Percentiles rank a stretch among this genome's conserved stretches.
phyloP scores from a whole-genome alignment of 225 moss, liverwort and hornwort genomes.

The Physcomitrellopsis africana region DNA sequence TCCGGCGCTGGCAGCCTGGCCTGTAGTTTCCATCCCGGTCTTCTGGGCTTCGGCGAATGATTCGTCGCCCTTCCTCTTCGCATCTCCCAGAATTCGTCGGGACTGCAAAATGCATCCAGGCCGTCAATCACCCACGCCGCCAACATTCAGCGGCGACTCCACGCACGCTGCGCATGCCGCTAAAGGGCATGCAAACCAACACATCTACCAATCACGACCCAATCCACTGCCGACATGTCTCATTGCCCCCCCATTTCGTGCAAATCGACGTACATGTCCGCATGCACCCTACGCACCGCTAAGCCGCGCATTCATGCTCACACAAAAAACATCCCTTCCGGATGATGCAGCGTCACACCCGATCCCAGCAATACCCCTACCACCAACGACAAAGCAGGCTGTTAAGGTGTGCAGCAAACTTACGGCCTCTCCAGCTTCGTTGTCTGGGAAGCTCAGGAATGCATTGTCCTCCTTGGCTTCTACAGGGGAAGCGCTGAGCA shows the following conservation, averaged over 20 bases:
- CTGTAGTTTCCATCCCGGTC: conserved; percentile 56
- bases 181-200: neutral
- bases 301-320: neutral
- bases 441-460: conserved; percentile 30
- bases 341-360: too few relatives aligned
- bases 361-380: too few relatives aligned
- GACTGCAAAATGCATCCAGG: conserved; percentile 34
- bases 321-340: too few relatives aligned
- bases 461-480: conserved; percentile 38
- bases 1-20: conserved; percentile 51
- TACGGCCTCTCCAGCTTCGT: conserved; percentile 38
- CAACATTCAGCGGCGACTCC: neutral
- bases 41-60: conserved; percentile 55
- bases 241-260: neutral
- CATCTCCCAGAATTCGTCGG: conserved; percentile 33
- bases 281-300: neutral
- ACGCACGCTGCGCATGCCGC: neutral
- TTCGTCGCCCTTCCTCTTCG: conserved; percentile 39
- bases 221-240: neutral
- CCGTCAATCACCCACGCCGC: too few relatives aligned
- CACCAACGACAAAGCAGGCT: neutral
- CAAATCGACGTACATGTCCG: neutral
- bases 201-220: too few relatives aligned
- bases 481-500: conserved; percentile 44
- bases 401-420: neutral